These are phyloP conservation scores for Adenanthera pavonina DNA, from an alignment of 306 rosid genomes.

Conservation along the genomic window DNA sequence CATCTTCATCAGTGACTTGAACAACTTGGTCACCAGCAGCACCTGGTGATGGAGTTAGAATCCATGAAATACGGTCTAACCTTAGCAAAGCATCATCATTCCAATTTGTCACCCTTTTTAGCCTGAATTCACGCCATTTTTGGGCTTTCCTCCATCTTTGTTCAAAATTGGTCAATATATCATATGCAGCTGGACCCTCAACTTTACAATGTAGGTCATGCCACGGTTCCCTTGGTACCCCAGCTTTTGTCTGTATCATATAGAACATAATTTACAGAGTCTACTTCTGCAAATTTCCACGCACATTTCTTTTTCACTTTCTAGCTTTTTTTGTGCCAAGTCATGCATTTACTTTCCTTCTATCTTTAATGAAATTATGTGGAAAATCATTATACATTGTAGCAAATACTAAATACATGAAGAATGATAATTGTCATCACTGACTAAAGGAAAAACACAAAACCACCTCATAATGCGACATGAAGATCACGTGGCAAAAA, in stretches of 20 bases:
- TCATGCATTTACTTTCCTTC: slow-evolving; percentile 3
- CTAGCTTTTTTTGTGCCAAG: slow-evolving; percentile 1
- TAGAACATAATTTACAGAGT: slow-evolving; percentile 23
- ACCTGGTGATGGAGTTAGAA: slow-evolving; percentile 53
- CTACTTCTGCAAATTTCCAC: slow-evolving; percentile 11
- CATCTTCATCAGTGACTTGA: slow-evolving; percentile 51
- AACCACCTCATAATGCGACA: not conserved
- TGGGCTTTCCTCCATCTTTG: slow-evolving; percentile 77
- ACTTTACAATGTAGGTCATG: slow-evolving; percentile 66
- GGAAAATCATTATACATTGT: not conserved
- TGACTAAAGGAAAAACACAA: not conserved
- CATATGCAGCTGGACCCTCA: slow-evolving; percentile 88
- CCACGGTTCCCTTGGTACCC: slow-evolving; percentile 75
- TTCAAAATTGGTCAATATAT: slow-evolving; percentile 71
- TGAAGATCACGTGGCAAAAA: not conserved
- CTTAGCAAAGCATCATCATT: slow-evolving; percentile 73
- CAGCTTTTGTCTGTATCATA: slow-evolving; percentile 45
- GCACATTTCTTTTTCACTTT: not conserved
- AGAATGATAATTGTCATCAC: slow-evolving; percentile 11
- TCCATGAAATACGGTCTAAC: slow-evolving; percentile 73
- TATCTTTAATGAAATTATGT: not conserved
- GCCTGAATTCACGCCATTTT: slow-evolving; percentile 67
- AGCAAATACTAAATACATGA: not conserved
- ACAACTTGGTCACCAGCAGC: slow-evolving; percentile 49
- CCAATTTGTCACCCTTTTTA: slow-evolving; percentile 62